Conservation (phyloP, 1,139 yeast genomes). For the Hansenula lynferdii region DNA sequence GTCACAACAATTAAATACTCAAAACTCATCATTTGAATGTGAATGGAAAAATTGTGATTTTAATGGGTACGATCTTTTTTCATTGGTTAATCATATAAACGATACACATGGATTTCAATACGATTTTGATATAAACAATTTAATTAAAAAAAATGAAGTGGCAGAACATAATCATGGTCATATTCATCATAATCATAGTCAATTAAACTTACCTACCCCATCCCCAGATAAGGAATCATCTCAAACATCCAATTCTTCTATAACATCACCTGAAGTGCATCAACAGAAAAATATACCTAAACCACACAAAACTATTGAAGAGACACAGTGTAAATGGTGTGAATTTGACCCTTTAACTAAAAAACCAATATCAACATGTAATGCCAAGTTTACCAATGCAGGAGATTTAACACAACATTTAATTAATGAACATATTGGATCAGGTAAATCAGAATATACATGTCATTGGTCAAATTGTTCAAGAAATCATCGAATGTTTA, state of each 20-base stretch:
- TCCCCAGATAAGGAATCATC: constrained; percentile 6
- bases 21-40: constrained; percentile 37
- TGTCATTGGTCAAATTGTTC: constrained; percentile 82
- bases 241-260: background rate
- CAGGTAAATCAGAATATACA: constrained; percentile 62
- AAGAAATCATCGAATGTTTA: constrained; percentile 56
- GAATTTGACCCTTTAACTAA: constrained; percentile 1
- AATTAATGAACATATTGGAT: constrained; percentile 60
- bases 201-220: constrained; percentile 14
- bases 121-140: constrained; percentile 21
- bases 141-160: constrained; percentile 11
- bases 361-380: constrained; percentile 33
- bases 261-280: background rate
- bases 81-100: constrained; percentile 57
- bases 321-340: constrained; percentile 19
- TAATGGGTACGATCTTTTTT: constrained; percentile 43
- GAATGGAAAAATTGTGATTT: constrained; percentile 72
- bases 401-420: constrained; percentile 70
- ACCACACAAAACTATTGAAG: constrained; percentile 3
- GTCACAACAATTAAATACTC: background rate
- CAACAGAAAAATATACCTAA: background rate
- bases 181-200: background rate
- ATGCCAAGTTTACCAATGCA: constrained; percentile 40
- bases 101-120: constrained; percentile 40
- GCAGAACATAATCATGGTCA: constrained; percentile 3